Conservation (phyloP, 768 basidiomycete genomes). For the Trametes cinnabarina region DNA sequence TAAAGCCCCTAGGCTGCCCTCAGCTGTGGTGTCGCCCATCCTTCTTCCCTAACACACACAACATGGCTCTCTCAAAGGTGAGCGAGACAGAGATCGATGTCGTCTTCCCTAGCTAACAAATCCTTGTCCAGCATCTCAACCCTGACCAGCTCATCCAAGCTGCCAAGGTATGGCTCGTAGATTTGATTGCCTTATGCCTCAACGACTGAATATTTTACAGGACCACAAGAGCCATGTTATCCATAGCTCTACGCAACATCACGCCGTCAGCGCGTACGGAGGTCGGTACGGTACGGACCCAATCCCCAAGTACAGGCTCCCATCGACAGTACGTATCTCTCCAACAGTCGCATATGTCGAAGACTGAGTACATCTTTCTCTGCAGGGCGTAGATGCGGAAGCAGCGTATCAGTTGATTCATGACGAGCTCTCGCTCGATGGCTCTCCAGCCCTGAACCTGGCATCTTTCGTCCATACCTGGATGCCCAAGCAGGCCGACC, state of each 20-base stretch:
- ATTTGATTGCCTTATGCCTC: too few species aligned
- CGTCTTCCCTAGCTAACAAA: background rate
- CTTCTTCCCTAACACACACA: background rate
- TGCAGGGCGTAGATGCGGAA: slow-evolving; percentile 54
- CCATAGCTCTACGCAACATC: slow-evolving; percentile 35
- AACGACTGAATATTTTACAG: too few species aligned
- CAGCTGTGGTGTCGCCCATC: background rate
- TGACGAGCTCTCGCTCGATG: slow-evolving; percentile 61
- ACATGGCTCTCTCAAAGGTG: slow-evolving; percentile 65
- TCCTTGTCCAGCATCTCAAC: slow-evolving; percentile 55
- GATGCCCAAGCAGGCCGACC: slow-evolving; percentile 52
- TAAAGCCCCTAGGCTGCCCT: background rate
- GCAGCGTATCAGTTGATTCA: slow-evolving; percentile 56
- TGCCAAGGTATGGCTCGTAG: slow-evolving; percentile 45
- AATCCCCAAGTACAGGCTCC: slow-evolving; percentile 67
- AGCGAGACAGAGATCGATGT: background rate
- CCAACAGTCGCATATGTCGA: background rate
- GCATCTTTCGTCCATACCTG: slow-evolving; percentile 69
- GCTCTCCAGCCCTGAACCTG: slow-evolving; percentile 56
- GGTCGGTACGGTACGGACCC: slow-evolving; percentile 65
- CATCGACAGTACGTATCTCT: slow-evolving; percentile 43
- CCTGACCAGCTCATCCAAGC: slow-evolving; percentile 61
- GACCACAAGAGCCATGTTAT: slow-evolving; percentile 32
- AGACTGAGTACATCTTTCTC: background rate
- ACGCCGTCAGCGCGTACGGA: slow-evolving; percentile 48